phyloP scores from a whole-genome alignment of 2,329 filamentous ascomycete species.

The Fusarium sp. region DNA sequence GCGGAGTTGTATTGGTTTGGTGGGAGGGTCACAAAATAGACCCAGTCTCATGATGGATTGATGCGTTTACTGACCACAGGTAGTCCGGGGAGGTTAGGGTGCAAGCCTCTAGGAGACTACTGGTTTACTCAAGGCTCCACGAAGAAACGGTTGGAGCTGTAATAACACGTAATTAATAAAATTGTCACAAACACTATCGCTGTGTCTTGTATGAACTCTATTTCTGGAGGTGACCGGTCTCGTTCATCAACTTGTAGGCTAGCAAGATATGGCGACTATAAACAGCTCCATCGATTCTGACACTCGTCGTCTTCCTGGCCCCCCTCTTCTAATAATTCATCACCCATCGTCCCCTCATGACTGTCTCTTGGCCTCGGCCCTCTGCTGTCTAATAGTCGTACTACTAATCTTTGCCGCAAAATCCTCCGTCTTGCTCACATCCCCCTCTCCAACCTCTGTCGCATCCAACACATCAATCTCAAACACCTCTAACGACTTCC shows the following conservation, averaged over 20 bases:
- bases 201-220: neutral
- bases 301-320: no score
- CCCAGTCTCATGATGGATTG: no score
- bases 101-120: neutral
- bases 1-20: neutral
- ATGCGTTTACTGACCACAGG: no score
- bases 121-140: neutral
- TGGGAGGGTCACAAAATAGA: neutral
- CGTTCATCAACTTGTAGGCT: neutral
- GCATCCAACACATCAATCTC: slow-evolving; percentile 90
- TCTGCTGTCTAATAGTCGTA: slow-evolving; percentile 77
- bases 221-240: neutral
- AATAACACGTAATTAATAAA: neutral
- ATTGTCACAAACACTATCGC: neutral
- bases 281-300: no score
- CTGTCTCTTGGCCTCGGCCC: slow-evolving; percentile 48
- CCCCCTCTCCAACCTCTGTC: slow-evolving; percentile 47
- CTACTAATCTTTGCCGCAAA: slow-evolving; percentile 93
- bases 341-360: neutral
- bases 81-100: no score
- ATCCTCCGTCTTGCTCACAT: slow-evolving; percentile 60
- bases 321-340: neutral
- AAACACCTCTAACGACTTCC: slow-evolving; percentile 81
- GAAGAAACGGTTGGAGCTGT: neutral
- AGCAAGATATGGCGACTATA: neutral